Percentiles rank a stretch among this genome's conserved stretches.
Conservation (phyloP, 352 stramenopile species). For the Phytophthora rubi region DNA sequence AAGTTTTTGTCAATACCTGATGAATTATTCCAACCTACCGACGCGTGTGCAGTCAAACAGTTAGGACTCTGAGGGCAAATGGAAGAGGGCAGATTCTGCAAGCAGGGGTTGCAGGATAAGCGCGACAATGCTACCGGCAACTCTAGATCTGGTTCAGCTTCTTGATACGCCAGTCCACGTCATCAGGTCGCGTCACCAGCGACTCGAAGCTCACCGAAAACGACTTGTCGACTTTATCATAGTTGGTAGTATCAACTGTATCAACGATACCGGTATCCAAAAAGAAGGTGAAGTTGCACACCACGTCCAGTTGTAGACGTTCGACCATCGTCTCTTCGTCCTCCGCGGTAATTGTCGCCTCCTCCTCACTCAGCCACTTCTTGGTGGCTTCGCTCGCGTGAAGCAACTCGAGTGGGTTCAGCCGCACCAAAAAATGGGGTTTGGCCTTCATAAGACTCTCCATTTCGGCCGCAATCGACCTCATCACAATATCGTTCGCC, state of each 20-base stretch:
- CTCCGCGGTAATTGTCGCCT: background rate
- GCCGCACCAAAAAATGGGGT: background rate
- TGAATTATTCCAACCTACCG: no score
- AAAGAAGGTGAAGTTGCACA: background rate
- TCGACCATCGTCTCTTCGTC: background rate
- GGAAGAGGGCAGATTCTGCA: no score
- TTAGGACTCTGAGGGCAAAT: no score
- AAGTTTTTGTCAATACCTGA: no score
- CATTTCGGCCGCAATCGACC: background rate
- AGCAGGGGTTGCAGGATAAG: no score
- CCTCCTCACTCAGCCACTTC: background rate
- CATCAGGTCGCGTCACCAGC: background rate
- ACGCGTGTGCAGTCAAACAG: no score
- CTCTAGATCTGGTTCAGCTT: background rate
- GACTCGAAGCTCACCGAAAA: background rate
- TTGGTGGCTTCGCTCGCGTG: background rate
- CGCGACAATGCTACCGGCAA: no score
- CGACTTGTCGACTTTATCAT: background rate
- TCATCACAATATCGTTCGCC: background rate
- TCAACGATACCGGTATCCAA: background rate
- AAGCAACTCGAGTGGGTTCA: background rate
- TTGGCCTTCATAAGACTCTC: background rate
- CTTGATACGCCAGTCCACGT: background rate
- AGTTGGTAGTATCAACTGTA: background rate
- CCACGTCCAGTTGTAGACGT: background rate